Percentiles rank a stretch among this genome's conserved stretches.
These are phyloP conservation scores for Alternaria sp. DNA, from an alignment of 2,329 filamentous ascomycete species.

Conservation along the genomic window DNA sequence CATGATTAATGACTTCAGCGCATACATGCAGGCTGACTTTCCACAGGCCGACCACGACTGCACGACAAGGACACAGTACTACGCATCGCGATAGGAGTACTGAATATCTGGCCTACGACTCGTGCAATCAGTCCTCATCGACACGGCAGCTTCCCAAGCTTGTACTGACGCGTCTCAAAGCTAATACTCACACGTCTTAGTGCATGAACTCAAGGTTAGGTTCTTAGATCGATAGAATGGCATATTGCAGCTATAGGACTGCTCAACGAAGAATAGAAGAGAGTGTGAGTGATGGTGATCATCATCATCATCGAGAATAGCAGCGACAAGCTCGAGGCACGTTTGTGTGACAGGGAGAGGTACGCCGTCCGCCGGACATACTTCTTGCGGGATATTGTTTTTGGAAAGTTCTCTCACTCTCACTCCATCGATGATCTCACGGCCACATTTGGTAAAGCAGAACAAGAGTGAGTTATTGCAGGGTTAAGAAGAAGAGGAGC, in stretches of 20 bases:
- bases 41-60: not conserved
- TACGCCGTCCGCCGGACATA: not conserved
- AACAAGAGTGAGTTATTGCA: rapidly evolving
- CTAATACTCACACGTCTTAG: rapidly evolving
- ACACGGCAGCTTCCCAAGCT: rapidly evolving
- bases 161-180: rapidly evolving
- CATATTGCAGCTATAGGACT: too few relatives aligned
- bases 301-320: not conserved
- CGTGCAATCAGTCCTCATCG: not conserved
- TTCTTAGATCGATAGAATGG: not conserved
- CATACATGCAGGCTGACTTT: too few relatives aligned
- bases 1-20: too few relatives aligned
- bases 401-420: too few relatives aligned
- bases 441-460: not conserved
- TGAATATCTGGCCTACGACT: too few relatives aligned
- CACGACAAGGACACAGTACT: not conserved
- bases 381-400: too few relatives aligned
- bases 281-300: not conserved
- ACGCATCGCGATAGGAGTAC: not conserved
- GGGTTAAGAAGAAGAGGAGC: not conserved
- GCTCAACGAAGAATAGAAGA: not conserved
- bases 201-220: not conserved
- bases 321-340: not conserved
- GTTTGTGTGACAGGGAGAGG: not conserved
- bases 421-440: too few relatives aligned